A percentile compares a stretch with the other conserved stretches of the same genome.
phyloP scores from a whole-genome alignment of 768 basidiomycete genomes.

The Lactarius evosmus region DNA sequence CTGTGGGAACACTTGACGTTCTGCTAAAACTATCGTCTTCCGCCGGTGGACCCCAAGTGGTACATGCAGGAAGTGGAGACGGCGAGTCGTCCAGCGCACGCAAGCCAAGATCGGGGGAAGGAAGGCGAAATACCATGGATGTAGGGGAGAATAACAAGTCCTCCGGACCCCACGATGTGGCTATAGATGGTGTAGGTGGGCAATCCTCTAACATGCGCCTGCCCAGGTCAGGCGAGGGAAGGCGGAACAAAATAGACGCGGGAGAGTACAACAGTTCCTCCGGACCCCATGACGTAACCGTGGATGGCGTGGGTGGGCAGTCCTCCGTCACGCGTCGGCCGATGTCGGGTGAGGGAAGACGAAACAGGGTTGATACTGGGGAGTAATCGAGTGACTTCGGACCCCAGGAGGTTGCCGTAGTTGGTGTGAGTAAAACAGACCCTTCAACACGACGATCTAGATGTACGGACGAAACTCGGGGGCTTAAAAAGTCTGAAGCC shows the following conservation, averaged over 20 bases:
- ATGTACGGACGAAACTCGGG: conserved; percentile 51
- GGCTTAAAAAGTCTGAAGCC: conserved; percentile 40
- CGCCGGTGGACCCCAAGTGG: neutral
- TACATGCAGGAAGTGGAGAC: neutral
- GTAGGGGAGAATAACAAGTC: neutral
- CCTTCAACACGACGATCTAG: conserved; percentile 50
- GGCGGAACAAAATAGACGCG: conserved; percentile 12
- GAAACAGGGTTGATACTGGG: conserved; percentile 13
- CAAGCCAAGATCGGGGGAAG: neutral
- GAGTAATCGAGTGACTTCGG: conserved; percentile 25
- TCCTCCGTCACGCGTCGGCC: conserved; percentile 31
- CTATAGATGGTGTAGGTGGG: conserved; percentile 50
- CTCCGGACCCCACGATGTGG: conserved; percentile 46
- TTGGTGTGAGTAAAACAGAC: conserved; percentile 51
- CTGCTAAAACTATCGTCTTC: neutral
- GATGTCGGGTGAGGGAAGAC: conserved; percentile 34
- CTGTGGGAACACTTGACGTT: neutral
- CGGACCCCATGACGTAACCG: conserved; percentile 28
- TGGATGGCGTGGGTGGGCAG: conserved; percentile 31
- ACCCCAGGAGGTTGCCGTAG: conserved; percentile 32
- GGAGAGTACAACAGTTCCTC: conserved; percentile 24
- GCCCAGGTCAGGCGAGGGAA: conserved; percentile 38
- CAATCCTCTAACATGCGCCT: conserved; percentile 52
- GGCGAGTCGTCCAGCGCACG: conserved; percentile 32
- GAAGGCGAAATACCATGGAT: neutral